These are phyloP conservation scores for Monosiga brevicollis DNA, from an alignment of 78 protist species.

Conservation along the genomic window DNA sequence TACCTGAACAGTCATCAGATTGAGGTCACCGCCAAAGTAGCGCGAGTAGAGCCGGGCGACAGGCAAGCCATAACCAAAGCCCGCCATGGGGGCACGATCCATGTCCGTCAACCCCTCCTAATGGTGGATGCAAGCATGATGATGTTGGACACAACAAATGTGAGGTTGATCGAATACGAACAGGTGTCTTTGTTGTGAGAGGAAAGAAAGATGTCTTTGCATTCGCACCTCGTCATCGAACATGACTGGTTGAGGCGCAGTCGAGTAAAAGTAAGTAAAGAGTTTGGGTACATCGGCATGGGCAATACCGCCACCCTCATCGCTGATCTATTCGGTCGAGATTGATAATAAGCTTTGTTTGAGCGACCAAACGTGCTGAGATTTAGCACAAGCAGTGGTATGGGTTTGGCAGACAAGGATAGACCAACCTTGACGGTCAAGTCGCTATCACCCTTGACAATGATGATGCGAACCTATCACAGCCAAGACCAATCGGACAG, in stretches of 20 bases:
- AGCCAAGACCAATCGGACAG: too few relatives aligned
- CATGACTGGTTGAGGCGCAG: too few relatives aligned
- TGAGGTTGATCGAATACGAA: too few relatives aligned
- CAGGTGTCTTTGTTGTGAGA: slow-evolving; percentile 5
- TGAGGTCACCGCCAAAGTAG: slow-evolving; percentile 57
- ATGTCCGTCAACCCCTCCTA: not conserved
- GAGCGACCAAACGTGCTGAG: not conserved
- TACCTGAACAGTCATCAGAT: slow-evolving; percentile 27
- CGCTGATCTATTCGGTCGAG: too few relatives aligned
- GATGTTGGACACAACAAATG: not conserved
- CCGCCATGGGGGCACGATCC: slow-evolving; percentile 45
- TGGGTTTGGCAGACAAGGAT: not conserved
- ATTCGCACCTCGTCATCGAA: too few relatives aligned
- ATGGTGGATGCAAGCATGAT: too few relatives aligned
- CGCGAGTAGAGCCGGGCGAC: slow-evolving; percentile 36
- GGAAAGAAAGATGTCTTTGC: not conserved
- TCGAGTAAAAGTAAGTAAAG: slow-evolving; percentile 46
- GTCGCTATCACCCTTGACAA: slow-evolving; percentile 40
- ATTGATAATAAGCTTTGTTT: slow-evolving; percentile 22
- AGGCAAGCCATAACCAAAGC: slow-evolving; percentile 68
- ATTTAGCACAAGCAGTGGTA: too few relatives aligned
- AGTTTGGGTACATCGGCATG: slow-evolving; percentile 16
- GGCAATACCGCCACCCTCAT: slow-evolving; percentile 69
- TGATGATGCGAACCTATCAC: not conserved
- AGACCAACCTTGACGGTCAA: slow-evolving; percentile 35